phyloP scores from a whole-genome alignment of 1,139 yeast species.

The Diutina mesorugosa region DNA sequence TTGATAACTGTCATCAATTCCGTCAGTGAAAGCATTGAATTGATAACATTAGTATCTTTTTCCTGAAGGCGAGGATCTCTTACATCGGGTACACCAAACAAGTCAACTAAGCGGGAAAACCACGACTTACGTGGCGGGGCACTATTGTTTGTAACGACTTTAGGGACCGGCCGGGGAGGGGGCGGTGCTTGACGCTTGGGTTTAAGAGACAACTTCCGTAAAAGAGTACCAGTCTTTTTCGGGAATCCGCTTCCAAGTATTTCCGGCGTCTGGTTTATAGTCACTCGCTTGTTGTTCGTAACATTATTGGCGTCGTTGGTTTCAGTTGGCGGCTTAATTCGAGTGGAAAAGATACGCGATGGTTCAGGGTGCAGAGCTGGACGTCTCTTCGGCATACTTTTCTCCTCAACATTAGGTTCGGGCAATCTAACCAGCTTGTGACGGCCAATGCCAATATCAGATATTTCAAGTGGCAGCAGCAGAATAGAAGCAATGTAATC shows the following conservation, averaged over 20 bases:
- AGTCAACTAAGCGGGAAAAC: not conserved
- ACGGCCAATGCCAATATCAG: not conserved
- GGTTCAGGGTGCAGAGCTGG: not conserved
- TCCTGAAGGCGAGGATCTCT: not conserved
- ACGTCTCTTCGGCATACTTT: not conserved
- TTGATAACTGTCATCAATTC: constrained; percentile 23
- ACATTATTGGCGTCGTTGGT: not conserved
- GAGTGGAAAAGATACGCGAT: not conserved
- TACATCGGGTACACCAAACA: not conserved
- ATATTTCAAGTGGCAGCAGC: not conserved
- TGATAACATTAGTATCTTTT: constrained; percentile 12
- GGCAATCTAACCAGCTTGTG: not conserved
- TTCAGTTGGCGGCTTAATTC: not conserved
- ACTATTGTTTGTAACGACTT: not conserved
- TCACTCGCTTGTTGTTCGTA: not conserved
- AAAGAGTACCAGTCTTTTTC: not conserved
- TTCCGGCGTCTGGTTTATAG: not conserved
- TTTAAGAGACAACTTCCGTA: not conserved
- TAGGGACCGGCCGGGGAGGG: not conserved
- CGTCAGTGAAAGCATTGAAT: constrained; percentile 17
- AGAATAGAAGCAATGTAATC: not conserved
- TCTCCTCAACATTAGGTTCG: not conserved
- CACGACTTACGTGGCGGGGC: not conserved
- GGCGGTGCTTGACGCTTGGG: constrained; percentile 1
- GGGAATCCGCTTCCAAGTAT: not conserved